A percentile compares a stretch with the other conserved stretches of the same genome.
These are phyloP conservation scores for Solanum pinnatisectum DNA, from an alignment of 257 asterid species.

Conservation along the genomic window DNA sequence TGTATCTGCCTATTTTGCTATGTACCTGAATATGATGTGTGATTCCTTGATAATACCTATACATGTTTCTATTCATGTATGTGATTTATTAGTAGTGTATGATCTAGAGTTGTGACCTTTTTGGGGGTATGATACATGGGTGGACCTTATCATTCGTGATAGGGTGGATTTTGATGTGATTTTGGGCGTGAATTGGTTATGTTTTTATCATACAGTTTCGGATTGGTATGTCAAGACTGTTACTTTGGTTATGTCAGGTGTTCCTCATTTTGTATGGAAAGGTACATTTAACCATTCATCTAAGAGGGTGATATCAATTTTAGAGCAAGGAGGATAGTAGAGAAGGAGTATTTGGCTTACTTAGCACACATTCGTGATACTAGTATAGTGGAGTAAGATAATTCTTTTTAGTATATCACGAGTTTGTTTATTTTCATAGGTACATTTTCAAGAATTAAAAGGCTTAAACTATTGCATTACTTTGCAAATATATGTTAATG, in stretches of 20 bases:
- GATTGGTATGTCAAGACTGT: background rate
- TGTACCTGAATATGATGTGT: background rate
- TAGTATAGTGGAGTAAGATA: background rate
- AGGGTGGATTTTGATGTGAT: background rate
- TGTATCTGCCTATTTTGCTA: background rate
- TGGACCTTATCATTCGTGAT: background rate
- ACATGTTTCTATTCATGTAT: no score
- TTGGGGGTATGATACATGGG: background rate
- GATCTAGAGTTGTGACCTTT: background rate
- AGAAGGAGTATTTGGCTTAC: background rate
- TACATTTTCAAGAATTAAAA: background rate
- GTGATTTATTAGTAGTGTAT: no score
- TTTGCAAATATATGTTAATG: background rate
- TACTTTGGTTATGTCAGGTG: no score
- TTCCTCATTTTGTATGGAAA: no score
- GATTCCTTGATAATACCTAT: no score
- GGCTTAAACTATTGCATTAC: background rate
- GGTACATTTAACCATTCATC: no score
- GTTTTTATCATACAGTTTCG: background rate
- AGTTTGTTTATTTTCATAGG: background rate
- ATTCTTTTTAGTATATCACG: background rate
- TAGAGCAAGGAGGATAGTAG: background rate
- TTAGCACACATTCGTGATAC: background rate
- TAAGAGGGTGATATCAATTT: no score
- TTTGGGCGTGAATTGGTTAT: background rate